phyloP scores from a whole-genome alignment of 345 rosid species.

The Anastatica hierochuntica region DNA sequence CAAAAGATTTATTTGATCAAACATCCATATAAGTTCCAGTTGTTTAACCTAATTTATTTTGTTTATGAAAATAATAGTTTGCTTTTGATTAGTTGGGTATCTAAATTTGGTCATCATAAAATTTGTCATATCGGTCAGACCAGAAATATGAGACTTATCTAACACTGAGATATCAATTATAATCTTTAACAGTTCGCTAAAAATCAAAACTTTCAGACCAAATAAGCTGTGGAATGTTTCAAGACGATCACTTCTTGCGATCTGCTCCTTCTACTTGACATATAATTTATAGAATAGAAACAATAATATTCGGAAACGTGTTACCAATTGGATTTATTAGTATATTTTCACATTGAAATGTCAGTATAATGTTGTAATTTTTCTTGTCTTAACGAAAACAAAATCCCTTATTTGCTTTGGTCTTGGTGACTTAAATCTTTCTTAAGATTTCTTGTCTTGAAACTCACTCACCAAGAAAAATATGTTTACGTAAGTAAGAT shows the following conservation, averaged over 20 bases:
- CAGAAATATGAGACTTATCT: slow-evolving; percentile 1
- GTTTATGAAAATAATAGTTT: too few relatives aligned
- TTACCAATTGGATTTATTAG: not conserved
- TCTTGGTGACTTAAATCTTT: slow-evolving; percentile 16
- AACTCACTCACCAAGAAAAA: not conserved
- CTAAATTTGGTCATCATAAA: not conserved
- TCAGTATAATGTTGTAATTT: not conserved
- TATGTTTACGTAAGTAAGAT: not conserved
- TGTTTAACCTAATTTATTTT: too few relatives aligned
- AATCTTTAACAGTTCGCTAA: slow-evolving; percentile 14
- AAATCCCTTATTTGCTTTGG: not conserved
- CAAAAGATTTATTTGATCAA: too few relatives aligned
- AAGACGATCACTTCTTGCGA: not conserved
- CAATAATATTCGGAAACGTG: not conserved
- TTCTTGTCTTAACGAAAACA: not conserved
- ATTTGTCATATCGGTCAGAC: not conserved
- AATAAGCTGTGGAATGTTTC: slow-evolving; percentile 18
- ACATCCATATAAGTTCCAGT: too few relatives aligned
- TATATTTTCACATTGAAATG: too few relatives aligned
- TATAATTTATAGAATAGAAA: not conserved
- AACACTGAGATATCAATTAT: not conserved
- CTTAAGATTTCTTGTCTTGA: slow-evolving; percentile 15
- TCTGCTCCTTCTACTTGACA: slow-evolving; percentile 10
- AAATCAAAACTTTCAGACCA: slow-evolving; percentile 18
- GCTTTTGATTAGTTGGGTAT: not conserved